Percentiles rank a stretch among this genome's conserved stretches.
These are phyloP conservation scores for Pythium rhizo-oryzae DNA, from an alignment of 352 stramenopile genomes.

Conservation along the genomic window DNA sequence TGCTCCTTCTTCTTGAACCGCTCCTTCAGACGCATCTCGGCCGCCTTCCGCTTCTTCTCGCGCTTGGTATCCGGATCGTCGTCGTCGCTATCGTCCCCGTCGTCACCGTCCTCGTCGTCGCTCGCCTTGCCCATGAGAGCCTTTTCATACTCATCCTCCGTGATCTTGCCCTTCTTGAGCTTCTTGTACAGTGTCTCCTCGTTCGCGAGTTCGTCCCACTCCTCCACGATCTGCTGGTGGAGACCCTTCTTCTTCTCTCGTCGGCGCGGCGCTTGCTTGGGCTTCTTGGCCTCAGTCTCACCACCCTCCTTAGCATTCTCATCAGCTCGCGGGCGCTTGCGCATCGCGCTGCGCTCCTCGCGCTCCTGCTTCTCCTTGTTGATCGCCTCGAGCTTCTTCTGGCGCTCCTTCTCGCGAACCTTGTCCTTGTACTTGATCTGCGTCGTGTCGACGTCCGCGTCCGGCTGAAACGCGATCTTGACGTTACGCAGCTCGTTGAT, in stretches of 20 bases:
- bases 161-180: constrained; percentile 97
- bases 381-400: constrained; percentile 93
- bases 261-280: constrained; percentile 69
- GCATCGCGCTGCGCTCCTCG: constrained; percentile 59
- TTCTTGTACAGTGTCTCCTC: constrained; percentile 98
- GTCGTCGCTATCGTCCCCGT: constrained; percentile 30
- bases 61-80: constrained; percentile 25
- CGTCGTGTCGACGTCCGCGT: constrained; percentile 88
- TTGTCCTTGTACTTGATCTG: constrained; percentile 97
- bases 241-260: constrained; percentile 96
- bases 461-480: constrained; percentile 84
- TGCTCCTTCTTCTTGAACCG: constrained; percentile 87
- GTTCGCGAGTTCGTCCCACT: constrained; percentile 99
- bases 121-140: constrained; percentile 61
- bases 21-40: constrained; percentile 75
- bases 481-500: constrained; percentile 87
- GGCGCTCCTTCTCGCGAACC: constrained; percentile 94
- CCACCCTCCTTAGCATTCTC: constrained; percentile 34
- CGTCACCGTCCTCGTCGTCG: constrained; percentile 24
- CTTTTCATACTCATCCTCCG: constrained; percentile 92
- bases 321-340: constrained; percentile 57
- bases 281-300: constrained; percentile 66
- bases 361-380: constrained; percentile 69
- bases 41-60: constrained; percentile 64
- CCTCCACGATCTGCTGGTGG: constrained; percentile 97